phyloP scores from a whole-genome alignment of 257 asterid genomes.

The Rubia yunnanensis region DNA sequence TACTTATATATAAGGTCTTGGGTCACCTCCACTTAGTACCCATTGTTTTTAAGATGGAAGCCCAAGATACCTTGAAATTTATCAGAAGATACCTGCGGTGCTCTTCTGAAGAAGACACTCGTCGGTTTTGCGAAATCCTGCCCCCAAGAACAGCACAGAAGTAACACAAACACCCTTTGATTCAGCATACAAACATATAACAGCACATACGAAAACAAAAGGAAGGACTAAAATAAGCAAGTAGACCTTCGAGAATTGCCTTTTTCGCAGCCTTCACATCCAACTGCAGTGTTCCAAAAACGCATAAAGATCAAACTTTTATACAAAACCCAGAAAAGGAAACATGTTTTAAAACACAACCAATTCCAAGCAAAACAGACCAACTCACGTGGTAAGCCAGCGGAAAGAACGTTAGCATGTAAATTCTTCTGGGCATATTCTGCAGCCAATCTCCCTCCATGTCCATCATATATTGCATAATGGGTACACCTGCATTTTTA shows the following conservation, averaged over 20 bases:
- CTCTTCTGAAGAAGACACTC: constrained; percentile 79
- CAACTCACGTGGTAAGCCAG: constrained; percentile 99
- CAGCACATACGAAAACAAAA: neutral
- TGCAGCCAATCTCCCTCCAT: constrained; percentile 85
- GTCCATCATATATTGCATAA: constrained; percentile 84
- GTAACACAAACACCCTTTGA: neutral
- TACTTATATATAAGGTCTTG: too few species aligned
- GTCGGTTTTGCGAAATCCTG: constrained; percentile 74
- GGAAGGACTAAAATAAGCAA: neutral
- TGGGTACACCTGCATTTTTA: constrained; percentile 53
- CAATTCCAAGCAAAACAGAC: constrained; percentile 60
- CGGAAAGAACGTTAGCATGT: constrained; percentile 65
- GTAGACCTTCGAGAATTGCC: constrained; percentile 73
- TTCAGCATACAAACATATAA: neutral
- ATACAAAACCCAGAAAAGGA: constrained; percentile 11
- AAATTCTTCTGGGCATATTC: constrained; percentile 79
- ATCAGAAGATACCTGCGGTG: constrained; percentile 61
- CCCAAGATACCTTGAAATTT: too few species aligned
- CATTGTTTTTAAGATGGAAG: too few species aligned
- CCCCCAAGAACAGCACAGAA: constrained; percentile 3
- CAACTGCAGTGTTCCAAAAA: constrained; percentile 47
- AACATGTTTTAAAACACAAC: constrained; percentile 2
- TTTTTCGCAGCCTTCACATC: constrained; percentile 70
- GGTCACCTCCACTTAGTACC: too few species aligned
- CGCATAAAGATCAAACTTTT: constrained; percentile 1